These are phyloP conservation scores for Sugiyamaella qingdaonensis DNA, from an alignment of 805 yeast genomes.

Conservation along the genomic window DNA sequence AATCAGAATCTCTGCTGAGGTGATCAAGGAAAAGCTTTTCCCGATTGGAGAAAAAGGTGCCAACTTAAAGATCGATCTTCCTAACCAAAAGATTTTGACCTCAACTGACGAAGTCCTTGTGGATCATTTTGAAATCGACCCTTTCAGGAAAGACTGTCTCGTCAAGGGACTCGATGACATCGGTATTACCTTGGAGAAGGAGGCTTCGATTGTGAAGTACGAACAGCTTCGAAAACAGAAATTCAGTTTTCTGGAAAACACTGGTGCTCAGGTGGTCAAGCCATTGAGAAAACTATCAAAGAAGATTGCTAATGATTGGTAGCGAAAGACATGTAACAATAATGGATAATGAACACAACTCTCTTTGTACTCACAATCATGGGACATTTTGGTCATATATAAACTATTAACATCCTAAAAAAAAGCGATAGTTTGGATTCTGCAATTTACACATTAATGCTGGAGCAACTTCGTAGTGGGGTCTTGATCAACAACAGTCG, in stretches of 20 bases:
- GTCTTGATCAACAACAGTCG: too few species aligned
- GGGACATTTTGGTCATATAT: too few species aligned
- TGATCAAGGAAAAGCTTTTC: constrained; percentile 63
- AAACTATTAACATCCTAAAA: too few species aligned
- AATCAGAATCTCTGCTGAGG: constrained; percentile 78
- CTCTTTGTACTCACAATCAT: too few species aligned
- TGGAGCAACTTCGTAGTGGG: too few species aligned
- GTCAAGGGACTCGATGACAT: constrained; percentile 95
- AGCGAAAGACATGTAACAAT: background rate
- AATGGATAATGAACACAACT: background rate
- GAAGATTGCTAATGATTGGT: constrained; percentile 15
- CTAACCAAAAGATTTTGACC: constrained; percentile 72
- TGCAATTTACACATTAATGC: too few species aligned
- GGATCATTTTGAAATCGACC: constrained; percentile 81
- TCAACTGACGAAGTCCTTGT: constrained; percentile 69
- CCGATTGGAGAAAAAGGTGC: constrained; percentile 77
- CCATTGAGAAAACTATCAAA: constrained; percentile 38
- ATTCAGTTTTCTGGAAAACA: constrained; percentile 92
- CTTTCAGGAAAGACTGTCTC: constrained; percentile 90
- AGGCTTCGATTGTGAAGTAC: constrained; percentile 64
- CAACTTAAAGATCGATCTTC: constrained; percentile 74
- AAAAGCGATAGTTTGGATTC: too few species aligned
- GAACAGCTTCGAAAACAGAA: constrained; percentile 72
- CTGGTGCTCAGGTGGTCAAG: constrained; percentile 49
- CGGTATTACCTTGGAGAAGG: constrained; percentile 91